Conservation (phyloP, 1,284 basidiomycete genomes). For the Cystobasidium sp. region DNA sequence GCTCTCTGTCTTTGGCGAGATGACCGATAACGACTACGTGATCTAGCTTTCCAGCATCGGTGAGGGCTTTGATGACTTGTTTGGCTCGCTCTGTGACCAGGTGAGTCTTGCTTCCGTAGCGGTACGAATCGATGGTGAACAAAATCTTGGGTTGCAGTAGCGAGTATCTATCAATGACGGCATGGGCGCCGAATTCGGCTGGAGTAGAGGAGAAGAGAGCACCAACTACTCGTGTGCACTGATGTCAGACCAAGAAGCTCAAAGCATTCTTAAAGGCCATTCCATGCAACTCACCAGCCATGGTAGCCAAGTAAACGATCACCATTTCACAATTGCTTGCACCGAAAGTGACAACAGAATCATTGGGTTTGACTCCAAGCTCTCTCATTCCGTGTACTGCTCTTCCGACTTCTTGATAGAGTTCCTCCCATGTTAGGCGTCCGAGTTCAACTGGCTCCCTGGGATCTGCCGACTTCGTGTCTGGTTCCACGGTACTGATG, state of each 20-base stretch:
- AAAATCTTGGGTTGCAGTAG: constrained; percentile 56
- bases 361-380: constrained; percentile 46
- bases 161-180: constrained; percentile 51
- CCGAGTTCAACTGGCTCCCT: constrained; percentile 34
- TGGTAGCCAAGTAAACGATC: constrained; percentile 46
- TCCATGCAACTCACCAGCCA: constrained; percentile 8
- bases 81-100: constrained; percentile 18
- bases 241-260: too few species aligned
- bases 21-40: constrained; percentile 54
- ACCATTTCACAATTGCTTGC: constrained; percentile 51
- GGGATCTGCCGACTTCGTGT: constrained; percentile 14
- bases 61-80: constrained; percentile 26
- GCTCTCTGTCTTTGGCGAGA: constrained; percentile 49
- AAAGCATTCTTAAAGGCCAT: neutral
- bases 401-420: constrained; percentile 50
- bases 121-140: constrained; percentile 56
- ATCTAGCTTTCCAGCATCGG: constrained; percentile 51
- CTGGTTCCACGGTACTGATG: constrained; percentile 49
- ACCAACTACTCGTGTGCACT: constrained; percentile 33
- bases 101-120: constrained; percentile 55
- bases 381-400: constrained; percentile 46
- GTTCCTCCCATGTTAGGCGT: constrained; percentile 48
- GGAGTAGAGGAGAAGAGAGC: constrained; percentile 51
- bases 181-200: constrained; percentile 51
- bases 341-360: constrained; percentile 49